Evolutionary conservation across 495 filamentous ascomycete genomes (phyloP).

Genomic region (Penicillium macrosclerotiorum): DNA sequence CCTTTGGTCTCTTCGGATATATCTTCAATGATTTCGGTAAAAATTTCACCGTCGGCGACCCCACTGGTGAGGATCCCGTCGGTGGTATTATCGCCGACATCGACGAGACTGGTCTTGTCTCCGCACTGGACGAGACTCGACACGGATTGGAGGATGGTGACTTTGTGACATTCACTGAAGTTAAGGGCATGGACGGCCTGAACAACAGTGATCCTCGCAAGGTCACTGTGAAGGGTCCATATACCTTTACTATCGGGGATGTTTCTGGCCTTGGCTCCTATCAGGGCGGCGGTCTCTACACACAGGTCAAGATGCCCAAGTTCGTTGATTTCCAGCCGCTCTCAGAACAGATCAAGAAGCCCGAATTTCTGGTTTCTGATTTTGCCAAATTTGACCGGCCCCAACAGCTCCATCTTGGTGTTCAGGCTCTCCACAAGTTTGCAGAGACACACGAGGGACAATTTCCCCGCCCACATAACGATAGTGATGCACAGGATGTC

Average conservation of each 20-base stretch:
- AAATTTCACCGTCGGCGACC: slow-evolving; percentile 83
- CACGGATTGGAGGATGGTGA: slow-evolving; percentile 97
- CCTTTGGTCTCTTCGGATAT: slow-evolving; percentile 88
- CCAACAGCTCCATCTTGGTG: slow-evolving; percentile 83
- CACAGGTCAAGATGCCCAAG: slow-evolving; percentile 98
- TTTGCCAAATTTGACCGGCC: slow-evolving; percentile 97
- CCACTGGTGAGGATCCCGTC: slow-evolving; percentile 85
- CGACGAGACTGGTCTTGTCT: slow-evolving; percentile 84
- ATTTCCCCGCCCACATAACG: slow-evolving; percentile 79
- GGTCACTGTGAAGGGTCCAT: slow-evolving; percentile 90
- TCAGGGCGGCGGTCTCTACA: slow-evolving; percentile 80
- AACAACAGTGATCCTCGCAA: slow-evolving; percentile 82
- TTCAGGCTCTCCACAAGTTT: slow-evolving; percentile 90
- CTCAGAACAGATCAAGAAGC: slow-evolving; percentile 71
- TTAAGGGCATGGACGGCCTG: slow-evolving; percentile 88
- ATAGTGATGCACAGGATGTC: slow-evolving; percentile 77
- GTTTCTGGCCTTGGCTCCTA: slow-evolving; percentile 84
- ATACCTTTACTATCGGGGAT: slow-evolving; percentile 96
- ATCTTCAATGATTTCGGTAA: slow-evolving; percentile 98
- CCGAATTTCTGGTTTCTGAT: slow-evolving; percentile 88
- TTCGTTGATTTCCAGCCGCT: slow-evolving; percentile 85
- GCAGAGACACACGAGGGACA: slow-evolving; percentile 61
- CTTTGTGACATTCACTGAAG: slow-evolving; percentile 88
- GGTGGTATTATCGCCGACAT: slow-evolving; percentile 89
- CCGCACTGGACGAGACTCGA: slow-evolving; percentile 90